phyloP scores from a whole-genome alignment of 495 filamentous ascomycete species.

The Penicillium desertorum region DNA sequence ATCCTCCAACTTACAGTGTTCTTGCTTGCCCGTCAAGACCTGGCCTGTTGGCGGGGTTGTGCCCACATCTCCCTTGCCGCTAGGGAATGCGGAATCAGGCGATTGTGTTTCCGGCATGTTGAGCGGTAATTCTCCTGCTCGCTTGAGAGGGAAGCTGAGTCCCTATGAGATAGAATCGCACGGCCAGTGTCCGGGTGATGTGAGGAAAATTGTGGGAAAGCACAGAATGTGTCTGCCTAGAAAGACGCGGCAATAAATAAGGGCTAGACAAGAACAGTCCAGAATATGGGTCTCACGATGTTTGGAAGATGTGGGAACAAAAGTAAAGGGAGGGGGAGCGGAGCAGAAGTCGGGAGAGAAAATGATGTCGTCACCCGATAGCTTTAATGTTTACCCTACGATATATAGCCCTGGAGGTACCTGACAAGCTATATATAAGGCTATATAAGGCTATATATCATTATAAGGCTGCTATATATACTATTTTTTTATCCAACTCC shows the following conservation, averaged over 20 bases:
- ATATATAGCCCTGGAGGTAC: too few relatives aligned
- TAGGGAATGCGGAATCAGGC: conserved; percentile 14
- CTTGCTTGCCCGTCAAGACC: conserved; percentile 90
- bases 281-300: neutral
- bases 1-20: conserved; percentile 70
- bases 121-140: neutral
- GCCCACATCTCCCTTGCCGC: conserved; percentile 8
- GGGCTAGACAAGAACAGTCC: conserved; percentile 1
- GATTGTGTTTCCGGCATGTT: conserved; percentile 5
- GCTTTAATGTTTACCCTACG: too few relatives aligned
- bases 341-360: conserved; percentile 13
- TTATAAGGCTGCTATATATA: neutral
- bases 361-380: conserved; percentile 25
- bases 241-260: conserved; percentile 15
- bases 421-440: neutral
- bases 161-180: neutral
- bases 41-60: conserved; percentile 44
- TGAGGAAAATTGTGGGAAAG: neutral
- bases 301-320: neutral
- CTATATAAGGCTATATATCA: neutral
- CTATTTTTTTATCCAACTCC: neutral
- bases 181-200: neutral
- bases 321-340: conserved; percentile 3
- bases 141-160: conserved; percentile 2
- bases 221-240: conserved; percentile 19